A percentile compares a stretch with the other conserved stretches of the same genome.
Evolutionary conservation across 805 yeast genomes (phyloP).

Genomic region (Helenozyma baotianmanensis): DNA sequence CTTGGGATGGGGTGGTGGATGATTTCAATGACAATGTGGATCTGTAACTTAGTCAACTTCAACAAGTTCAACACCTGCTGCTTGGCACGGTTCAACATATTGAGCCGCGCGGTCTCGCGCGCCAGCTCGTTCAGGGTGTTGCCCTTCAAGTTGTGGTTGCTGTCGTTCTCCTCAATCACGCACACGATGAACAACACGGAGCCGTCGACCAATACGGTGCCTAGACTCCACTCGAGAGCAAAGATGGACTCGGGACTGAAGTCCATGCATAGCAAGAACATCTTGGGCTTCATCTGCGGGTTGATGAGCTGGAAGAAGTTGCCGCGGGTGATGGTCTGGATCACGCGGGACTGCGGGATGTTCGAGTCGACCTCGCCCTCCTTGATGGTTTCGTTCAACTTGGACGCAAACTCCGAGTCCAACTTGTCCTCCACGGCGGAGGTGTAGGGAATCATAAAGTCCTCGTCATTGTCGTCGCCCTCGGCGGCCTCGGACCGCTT

Average conservation of each 20-base stretch:
- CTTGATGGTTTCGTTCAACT: slow-evolving; percentile 48
- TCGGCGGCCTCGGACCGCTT: slow-evolving; percentile 9
- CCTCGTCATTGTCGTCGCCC: slow-evolving; percentile 13
- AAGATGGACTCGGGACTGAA: slow-evolving; percentile 76
- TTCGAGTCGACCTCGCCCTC: slow-evolving; percentile 55
- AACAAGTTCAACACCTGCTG: slow-evolving; percentile 46
- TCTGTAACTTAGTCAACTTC: slow-evolving; percentile 63
- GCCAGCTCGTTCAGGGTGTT: slow-evolving; percentile 31
- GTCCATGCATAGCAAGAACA: slow-evolving; percentile 76
- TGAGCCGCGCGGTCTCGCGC: slow-evolving; percentile 33
- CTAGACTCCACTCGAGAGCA: slow-evolving; percentile 86
- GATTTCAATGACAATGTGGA: slow-evolving; percentile 69
- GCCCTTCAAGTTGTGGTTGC: slow-evolving; percentile 39
- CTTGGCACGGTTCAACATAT: slow-evolving; percentile 39
- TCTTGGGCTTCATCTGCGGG: slow-evolving; percentile 44
- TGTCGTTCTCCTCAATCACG: slow-evolving; percentile 42
- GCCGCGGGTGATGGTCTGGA: slow-evolving; percentile 68
- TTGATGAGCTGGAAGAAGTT: slow-evolving; percentile 50
- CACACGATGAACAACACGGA: slow-evolving; percentile 72
- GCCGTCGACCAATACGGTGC: slow-evolving; percentile 78
- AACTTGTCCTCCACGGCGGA: slow-evolving; percentile 61
- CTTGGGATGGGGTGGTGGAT: slow-evolving; percentile 73
- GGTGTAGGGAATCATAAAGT: slow-evolving; percentile 58
- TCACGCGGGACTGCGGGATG: slow-evolving; percentile 50
- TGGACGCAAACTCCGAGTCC: slow-evolving; percentile 56